Evolutionary conservation across 176 grass and related monocot species (phyloP).

Genomic region (Lolium multiflorum): DNA sequence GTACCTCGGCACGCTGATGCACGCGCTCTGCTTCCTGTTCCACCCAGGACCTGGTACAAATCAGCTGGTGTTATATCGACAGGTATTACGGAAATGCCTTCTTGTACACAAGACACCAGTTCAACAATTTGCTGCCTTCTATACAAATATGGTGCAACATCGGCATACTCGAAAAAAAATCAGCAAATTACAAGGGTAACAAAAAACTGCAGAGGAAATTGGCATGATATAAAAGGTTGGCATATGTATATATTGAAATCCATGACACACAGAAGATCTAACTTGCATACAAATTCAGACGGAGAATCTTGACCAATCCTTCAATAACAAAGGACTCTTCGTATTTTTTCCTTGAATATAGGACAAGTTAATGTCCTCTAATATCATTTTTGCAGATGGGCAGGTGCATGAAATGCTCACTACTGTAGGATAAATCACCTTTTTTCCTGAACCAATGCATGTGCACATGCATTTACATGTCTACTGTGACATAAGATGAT

Average conservation of each 20-base stretch:
- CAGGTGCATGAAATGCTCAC: neutral
- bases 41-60: conserved; percentile 63
- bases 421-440: neutral
- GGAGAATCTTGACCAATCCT: neutral
- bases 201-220: neutral
- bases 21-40: conserved; percentile 56
- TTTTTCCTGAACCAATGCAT: neutral
- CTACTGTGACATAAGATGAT: neutral
- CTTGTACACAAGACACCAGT: neutral
- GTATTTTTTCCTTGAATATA: neutral
- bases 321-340: neutral
- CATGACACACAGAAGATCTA: neutral
- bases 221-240: neutral
- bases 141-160: neutral
- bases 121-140: neutral
- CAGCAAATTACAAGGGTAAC: neutral
- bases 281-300: neutral
- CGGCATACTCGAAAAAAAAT: neutral
- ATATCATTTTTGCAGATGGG: neutral
- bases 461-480: neutral
- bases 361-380: neutral
- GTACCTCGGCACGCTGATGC: conserved; percentile 48
- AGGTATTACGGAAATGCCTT: neutral
- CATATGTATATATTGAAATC: neutral
- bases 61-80: neutral